A percentile compares a stretch with the other conserved stretches of the same genome.
These are phyloP conservation scores for Claviceps sp. DNA, from an alignment of 2,329 filamentous ascomycete genomes.

Conservation along the genomic window DNA sequence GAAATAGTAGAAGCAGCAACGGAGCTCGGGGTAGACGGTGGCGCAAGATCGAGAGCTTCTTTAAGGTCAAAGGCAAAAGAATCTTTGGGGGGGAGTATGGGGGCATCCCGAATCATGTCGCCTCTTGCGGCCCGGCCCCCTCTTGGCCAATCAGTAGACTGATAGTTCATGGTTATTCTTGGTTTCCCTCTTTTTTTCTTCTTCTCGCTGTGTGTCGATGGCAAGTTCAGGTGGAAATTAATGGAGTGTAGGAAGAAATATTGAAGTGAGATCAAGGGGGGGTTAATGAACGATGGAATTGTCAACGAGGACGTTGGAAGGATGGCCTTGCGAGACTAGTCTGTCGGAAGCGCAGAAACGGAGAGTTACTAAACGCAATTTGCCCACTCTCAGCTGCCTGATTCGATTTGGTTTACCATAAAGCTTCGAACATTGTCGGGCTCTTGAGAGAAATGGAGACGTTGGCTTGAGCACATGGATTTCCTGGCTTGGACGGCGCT, in stretches of 20 bases:
- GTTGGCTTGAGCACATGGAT: slow-evolving; percentile 2
- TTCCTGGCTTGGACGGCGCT: slow-evolving; percentile 3
- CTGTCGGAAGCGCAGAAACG: not conserved
- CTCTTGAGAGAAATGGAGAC: slow-evolving; percentile 1
- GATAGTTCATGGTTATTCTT: slow-evolving; percentile 4
- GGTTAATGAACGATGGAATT: not conserved
- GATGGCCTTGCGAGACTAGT: not conserved
- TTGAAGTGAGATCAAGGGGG: not conserved
- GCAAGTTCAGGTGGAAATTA: not conserved
- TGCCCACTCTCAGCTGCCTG: not conserved
- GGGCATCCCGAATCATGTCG: not conserved
- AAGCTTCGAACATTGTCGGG: not conserved
- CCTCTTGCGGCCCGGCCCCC: not conserved
- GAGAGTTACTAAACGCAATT: not conserved
- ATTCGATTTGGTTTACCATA: not conserved
- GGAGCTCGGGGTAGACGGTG: slow-evolving; percentile 3
- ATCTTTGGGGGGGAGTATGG: slow-evolving; percentile 3
- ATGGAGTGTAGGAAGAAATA: not conserved
- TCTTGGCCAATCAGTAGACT: slow-evolving; percentile 1
- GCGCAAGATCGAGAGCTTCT: slow-evolving; percentile 6
- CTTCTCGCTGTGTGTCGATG: not conserved
- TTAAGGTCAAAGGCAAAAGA: slow-evolving; percentile 5
- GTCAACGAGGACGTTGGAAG: not conserved
- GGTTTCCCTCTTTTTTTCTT: not conserved
- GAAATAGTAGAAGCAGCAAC: slow-evolving; percentile 3